Conservation (phyloP, 2,329 filamentous ascomycete species). For the Cordyceps cicadae region DNA sequence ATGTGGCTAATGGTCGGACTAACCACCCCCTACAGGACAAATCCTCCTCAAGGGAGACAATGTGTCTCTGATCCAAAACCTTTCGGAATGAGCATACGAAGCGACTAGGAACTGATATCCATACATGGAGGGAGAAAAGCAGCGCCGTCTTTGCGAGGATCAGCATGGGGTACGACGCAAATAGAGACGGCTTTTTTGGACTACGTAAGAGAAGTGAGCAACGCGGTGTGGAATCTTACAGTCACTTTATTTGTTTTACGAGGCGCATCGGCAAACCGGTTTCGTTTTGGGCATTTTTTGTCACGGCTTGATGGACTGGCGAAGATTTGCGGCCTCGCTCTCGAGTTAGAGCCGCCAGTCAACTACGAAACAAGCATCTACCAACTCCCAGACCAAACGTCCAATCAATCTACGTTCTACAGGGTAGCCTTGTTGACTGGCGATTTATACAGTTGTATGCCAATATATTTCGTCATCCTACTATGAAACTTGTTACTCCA, state of each 20-base stretch:
- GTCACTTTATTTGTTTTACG: conserved; percentile 4
- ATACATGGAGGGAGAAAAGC: background rate
- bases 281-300: conserved; percentile 3
- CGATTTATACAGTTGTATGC: background rate
- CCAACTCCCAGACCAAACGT: background rate
- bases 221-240: background rate
- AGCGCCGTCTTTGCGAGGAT: background rate
- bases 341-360: background rate
- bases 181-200: conserved; percentile 3
- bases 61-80: conserved; percentile 67
- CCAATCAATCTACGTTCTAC: background rate
- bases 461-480: background rate
- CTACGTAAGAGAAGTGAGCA: background rate
- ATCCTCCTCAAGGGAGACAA: conserved; percentile 85
- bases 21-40: conserved; percentile 49
- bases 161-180: background rate
- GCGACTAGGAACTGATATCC: background rate
- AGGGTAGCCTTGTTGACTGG: background rate
- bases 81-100: conserved; percentile 46
- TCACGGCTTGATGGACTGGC: background rate
- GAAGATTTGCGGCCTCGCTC: background rate
- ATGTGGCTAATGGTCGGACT: background rate
- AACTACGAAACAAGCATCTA: background rate
- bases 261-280: conserved; percentile 6
- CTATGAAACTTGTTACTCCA: background rate